These are phyloP conservation scores for Cicer pinnatifidum DNA, from an alignment of 306 rosid species.

Conservation along the genomic window DNA sequence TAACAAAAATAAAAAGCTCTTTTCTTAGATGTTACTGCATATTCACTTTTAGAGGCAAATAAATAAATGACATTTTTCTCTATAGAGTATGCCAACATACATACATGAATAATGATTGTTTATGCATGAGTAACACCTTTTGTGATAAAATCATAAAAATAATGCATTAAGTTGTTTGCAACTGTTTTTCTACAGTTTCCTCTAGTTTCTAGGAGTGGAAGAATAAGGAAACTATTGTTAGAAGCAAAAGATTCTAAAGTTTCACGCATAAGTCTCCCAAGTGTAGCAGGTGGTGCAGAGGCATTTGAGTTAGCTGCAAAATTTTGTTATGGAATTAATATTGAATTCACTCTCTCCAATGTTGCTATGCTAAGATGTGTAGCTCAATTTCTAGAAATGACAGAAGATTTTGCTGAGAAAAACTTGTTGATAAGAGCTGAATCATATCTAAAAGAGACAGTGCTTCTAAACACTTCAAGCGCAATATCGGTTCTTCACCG, in stretches of 20 bases:
- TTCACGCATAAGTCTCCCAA: conserved; percentile 58
- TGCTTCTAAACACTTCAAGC: conserved; percentile 66
- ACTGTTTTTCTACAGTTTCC: conserved; percentile 68
- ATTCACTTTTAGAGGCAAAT: conserved; percentile 20
- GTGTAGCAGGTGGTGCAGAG: conserved; percentile 85
- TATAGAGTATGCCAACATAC: not conserved
- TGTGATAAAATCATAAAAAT: conserved; percentile 19
- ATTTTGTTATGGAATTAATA: conserved; percentile 79
- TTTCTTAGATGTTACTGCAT: conserved; percentile 36
- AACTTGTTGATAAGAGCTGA: conserved; percentile 72
- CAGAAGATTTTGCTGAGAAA: conserved; percentile 82
- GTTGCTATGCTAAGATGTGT: conserved; percentile 78
- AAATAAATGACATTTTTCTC: not conserved
- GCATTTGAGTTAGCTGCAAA: conserved; percentile 93
- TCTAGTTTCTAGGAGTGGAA: conserved; percentile 88
- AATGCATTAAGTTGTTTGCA: conserved; percentile 1
- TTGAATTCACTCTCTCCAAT: conserved; percentile 78
- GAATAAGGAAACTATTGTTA: conserved; percentile 72
- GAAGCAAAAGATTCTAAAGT: conserved; percentile 88
- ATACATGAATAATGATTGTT: conserved; percentile 26
- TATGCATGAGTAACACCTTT: conserved; percentile 30
- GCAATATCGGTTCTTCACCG: conserved; percentile 88
- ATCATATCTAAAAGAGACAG: conserved; percentile 69
- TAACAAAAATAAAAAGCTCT: conserved; percentile 48
- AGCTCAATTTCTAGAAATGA: conserved; percentile 83